phyloP scores from a whole-genome alignment of 1,139 yeast genomes.

The Hansenula lynferdii region DNA sequence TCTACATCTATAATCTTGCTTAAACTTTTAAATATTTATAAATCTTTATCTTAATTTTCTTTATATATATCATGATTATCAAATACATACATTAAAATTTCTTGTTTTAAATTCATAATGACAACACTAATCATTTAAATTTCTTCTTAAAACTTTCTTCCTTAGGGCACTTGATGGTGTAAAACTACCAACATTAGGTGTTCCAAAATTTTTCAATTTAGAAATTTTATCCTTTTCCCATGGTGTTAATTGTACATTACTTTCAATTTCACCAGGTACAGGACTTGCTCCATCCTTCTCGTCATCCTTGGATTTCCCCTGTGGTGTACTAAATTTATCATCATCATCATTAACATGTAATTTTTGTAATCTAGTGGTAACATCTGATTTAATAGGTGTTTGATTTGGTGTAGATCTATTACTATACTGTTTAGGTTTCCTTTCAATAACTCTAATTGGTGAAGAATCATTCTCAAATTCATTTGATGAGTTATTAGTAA shows the following conservation, averaged over 20 bases:
- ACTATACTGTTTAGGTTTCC: slow-evolving; percentile 1
- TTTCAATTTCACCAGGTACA: slow-evolving; percentile 9
- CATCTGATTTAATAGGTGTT: slow-evolving; percentile 1
- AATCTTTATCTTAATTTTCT: too few species aligned
- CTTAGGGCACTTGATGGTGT: slow-evolving; percentile 4
- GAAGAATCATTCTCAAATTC: slow-evolving; percentile 5
- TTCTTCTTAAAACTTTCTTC: slow-evolving; percentile 4
- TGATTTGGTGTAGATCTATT: background rate
- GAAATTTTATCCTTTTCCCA: slow-evolving; percentile 11
- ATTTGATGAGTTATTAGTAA: background rate
- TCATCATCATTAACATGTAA: background rate
- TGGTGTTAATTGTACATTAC: slow-evolving; percentile 9
- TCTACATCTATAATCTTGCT: too few species aligned
- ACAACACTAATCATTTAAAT: background rate
- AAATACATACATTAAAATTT: too few species aligned
- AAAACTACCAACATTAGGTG: background rate
- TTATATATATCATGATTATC: too few species aligned
- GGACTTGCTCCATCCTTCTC: slow-evolving; percentile 4
- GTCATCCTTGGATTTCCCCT: background rate
- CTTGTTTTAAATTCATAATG: too few species aligned
- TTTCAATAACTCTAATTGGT: slow-evolving; percentile 3
- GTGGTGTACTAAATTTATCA: too few species aligned
- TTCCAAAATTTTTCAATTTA: background rate
- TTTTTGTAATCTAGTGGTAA: background rate
- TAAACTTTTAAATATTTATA: too few species aligned